A percentile compares a stretch with the other conserved stretches of the same genome.
Evolutionary conservation across 1,284 basidiomycete species (phyloP).

Genomic region (Sutorius eximius): DNA sequence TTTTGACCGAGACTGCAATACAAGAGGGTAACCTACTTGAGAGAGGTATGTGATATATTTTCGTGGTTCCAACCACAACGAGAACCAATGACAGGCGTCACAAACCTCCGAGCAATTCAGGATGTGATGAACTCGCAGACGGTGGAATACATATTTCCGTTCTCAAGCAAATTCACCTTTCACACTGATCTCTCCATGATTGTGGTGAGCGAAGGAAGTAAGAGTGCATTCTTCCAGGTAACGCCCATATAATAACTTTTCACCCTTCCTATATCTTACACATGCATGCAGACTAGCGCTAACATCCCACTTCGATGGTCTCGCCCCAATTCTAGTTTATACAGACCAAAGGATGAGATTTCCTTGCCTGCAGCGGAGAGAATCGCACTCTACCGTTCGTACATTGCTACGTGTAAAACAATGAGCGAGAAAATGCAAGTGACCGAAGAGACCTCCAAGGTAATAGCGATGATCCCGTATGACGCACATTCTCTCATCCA

Average conservation of each 20-base stretch:
- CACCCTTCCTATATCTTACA: not conserved
- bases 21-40: constrained; percentile 67
- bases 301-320: constrained; percentile 46
- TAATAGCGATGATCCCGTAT: constrained; percentile 24
- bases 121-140: constrained; percentile 68
- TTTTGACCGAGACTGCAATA: constrained; percentile 69
- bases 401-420: constrained; percentile 53
- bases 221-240: constrained; percentile 68
- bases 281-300: constrained; percentile 48
- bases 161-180: constrained; percentile 67
- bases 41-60: constrained; percentile 43
- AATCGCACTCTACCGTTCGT: constrained; percentile 53
- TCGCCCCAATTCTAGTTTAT: constrained; percentile 37
- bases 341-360: constrained; percentile 47
- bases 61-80: not conserved
- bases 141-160: constrained; percentile 81
- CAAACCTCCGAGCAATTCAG: constrained; percentile 71
- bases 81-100: constrained; percentile 47
- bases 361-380: constrained; percentile 44
- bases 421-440: constrained; percentile 48
- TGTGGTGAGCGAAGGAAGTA: constrained; percentile 64
- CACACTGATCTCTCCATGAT: constrained; percentile 72
- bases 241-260: not conserved
- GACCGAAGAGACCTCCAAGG: constrained; percentile 55
- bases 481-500: not conserved